Evolutionary conservation across 163 green algal genomes (phyloP).

Genomic region (Chloroidium sp.): DNA sequence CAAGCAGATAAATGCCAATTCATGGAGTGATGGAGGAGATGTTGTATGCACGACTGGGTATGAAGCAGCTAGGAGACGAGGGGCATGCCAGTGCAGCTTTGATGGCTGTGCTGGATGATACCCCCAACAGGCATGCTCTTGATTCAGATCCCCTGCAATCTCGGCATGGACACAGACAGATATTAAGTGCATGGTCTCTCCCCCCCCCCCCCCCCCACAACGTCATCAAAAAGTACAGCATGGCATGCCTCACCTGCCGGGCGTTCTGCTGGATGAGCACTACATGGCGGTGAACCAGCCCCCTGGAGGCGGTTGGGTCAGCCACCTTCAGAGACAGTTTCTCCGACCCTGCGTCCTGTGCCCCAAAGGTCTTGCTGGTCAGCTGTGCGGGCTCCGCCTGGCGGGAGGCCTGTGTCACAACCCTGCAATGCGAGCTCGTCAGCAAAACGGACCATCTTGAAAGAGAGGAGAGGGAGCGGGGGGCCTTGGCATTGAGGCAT

Average conservation of each 20-base stretch:
- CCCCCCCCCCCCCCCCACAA: background rate
- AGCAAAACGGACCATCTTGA: no score
- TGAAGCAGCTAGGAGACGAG: no score
- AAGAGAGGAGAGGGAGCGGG: no score
- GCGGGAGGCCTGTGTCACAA: background rate
- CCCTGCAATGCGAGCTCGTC: background rate
- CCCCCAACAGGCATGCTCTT: no score
- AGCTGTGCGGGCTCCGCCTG: background rate
- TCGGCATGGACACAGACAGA: background rate
- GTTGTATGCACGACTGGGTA: no score
- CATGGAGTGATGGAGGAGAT: background rate
- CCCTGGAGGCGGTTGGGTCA: slow-evolving; percentile 59
- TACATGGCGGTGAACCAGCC: slow-evolving; percentile 88
- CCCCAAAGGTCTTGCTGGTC: slow-evolving; percentile 26
- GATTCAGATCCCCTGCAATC: no score
- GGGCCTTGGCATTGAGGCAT: no score
- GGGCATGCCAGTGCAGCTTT: background rate
- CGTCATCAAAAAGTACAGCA: background rate
- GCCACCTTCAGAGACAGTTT: slow-evolving; percentile 69
- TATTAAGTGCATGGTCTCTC: background rate
- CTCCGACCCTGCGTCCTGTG: slow-evolving; percentile 32
- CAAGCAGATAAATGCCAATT: background rate
- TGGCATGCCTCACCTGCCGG: slow-evolving; percentile 46
- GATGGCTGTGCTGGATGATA: background rate
- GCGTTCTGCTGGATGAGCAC: slow-evolving; percentile 76